Evolutionary conservation across 1,284 basidiomycete genomes (phyloP), one percentile per base, ranked within the genome.

Genomic region (Apiotrichum domesticum): DNA sequence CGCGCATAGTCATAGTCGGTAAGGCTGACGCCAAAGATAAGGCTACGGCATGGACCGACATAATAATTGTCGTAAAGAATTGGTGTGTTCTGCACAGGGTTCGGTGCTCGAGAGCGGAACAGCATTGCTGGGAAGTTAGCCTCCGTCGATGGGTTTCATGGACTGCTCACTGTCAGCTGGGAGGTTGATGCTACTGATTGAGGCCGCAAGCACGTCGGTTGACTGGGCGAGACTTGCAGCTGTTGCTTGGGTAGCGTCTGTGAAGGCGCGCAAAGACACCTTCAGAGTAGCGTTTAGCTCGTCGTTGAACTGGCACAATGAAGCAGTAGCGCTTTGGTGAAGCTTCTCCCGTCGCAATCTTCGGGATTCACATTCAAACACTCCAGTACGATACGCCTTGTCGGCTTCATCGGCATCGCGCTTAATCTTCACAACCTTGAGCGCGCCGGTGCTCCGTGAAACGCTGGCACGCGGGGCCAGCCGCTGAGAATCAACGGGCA

Each of bases 341-440:
- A 87, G 88, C 77, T 92, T 93, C 15, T 85, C 84, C 59, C 88
- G 81, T 43, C 88, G 82, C 35, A 96, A 78, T 33, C 93, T 80
- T 29, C 98, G 80, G 0, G 95, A 97, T 78, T 99, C 95, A 32
- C 95, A 79, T 83, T 92, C 91, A 74, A 97, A 89, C 35, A 98
- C 85, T 39, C 85, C 91, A 63, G 87, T 87, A 35, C 95, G 83
- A 67, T 98, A 98, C 59, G 93, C 90, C 72, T 87, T 89, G 75
- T 98, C 94, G 86, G 93, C 90, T 73, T 95, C 91, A 50, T 95
- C 93, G 3, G 88, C 87, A 64, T 96, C 93, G 51, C 92, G 81
- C 78, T 92, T 94, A 9, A 87, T 83, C 55, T 87, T 86, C 37
- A 90, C 87, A 37, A 83, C 82, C 57, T 86, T 83, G 61, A 91